These are phyloP conservation scores for Porpolomopsis calyptriformis DNA, from an alignment of 768 basidiomycete genomes.

Conservation along the genomic window DNA sequence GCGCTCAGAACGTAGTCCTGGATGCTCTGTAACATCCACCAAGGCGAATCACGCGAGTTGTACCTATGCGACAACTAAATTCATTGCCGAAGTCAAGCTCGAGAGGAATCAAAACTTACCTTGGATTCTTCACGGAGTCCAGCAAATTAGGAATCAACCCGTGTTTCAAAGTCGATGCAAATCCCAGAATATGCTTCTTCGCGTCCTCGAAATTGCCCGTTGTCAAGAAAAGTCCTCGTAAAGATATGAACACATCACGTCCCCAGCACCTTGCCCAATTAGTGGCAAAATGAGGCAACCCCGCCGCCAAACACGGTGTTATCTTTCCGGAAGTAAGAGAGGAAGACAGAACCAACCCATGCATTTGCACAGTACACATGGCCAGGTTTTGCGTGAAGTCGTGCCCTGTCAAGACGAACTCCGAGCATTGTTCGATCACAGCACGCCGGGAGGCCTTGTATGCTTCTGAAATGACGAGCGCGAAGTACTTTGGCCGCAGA, in stretches of 20 bases:
- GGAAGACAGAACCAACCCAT: conserved; percentile 83
- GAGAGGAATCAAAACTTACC: conserved; percentile 33
- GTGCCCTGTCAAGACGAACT: conserved; percentile 77
- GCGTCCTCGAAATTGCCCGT: conserved; percentile 85
- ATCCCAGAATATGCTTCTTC: conserved; percentile 82
- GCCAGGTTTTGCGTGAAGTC: conserved; percentile 86
- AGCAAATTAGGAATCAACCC: conserved; percentile 93
- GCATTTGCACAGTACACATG: conserved; percentile 78
- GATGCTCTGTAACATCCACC: conserved; percentile 99
- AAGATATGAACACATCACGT: conserved; percentile 85
- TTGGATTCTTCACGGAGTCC: conserved; percentile 76
- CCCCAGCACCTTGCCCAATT: conserved; percentile 99
- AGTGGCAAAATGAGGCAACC: conserved; percentile 85
- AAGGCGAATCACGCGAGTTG: conserved; percentile 95
- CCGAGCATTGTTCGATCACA: conserved; percentile 79
- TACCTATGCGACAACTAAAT: conserved; percentile 39
- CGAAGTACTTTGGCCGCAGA: conserved; percentile 94
- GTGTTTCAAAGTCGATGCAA: conserved; percentile 88
- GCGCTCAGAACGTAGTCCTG: conserved; percentile 84
- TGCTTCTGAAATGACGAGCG: conserved; percentile 78
- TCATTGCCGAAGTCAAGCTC: neutral
- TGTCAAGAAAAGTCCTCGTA: conserved; percentile 86
- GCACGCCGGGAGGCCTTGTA: conserved; percentile 84
- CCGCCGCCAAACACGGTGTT: conserved; percentile 84
- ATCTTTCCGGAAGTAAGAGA: conserved; percentile 66